Base-by-base conservation (phyloP, 805 yeast species). In the Pichia cabralensis region DNA sequence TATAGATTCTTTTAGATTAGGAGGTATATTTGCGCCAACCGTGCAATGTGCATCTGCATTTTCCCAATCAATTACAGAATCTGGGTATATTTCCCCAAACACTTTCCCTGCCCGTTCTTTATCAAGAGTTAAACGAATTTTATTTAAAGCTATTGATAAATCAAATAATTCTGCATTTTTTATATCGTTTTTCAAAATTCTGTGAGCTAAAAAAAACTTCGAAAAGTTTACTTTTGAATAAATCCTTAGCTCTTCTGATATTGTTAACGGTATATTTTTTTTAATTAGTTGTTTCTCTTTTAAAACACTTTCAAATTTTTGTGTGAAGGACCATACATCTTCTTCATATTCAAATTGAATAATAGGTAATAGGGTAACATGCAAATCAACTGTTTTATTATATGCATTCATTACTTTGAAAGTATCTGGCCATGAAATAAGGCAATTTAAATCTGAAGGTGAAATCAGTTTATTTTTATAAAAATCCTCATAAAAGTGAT, bases 301-400 rank as follows among this genome's bases (percentile, higher is more conserved):
- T n/a, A n/a, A n/a, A n/a, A n/a, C n/a, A n/a, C n/a, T n/a, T n/a
- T n/a, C n/a, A n/a, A n/a, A n/a, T n/a, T n/a, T n/a, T n/a, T n/a
- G n/a, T n/a, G n/a, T n/a, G n/a, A n/a, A n/a, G n/a, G n/a, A n/a
- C n/a, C n/a, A n/a, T n/a, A n/a, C 28, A 20, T 43, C 34, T 11
- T 35, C 37, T 12, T 23, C 13, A 3, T 29, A 20, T 5, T 44
- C 42, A 35, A 42, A 50, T 16, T 40, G 10, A 6, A 54, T 39
- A n/a, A 49, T 39, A 11, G 60, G 60, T 3, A 55, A 38, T 22
- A 54, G 34, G 6, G 43, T 35, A 6, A 42, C 24, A 28, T 42
- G 46, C 14, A 36, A 42, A 6, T 40, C 40, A 7, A 28, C 22
- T 4, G 43, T 31, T 16, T 20, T 34, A 1, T 33, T 13, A 6